Conservation (phyloP, 2,329 filamentous ascomycete genomes). For the Calonectria hongkongensis region DNA sequence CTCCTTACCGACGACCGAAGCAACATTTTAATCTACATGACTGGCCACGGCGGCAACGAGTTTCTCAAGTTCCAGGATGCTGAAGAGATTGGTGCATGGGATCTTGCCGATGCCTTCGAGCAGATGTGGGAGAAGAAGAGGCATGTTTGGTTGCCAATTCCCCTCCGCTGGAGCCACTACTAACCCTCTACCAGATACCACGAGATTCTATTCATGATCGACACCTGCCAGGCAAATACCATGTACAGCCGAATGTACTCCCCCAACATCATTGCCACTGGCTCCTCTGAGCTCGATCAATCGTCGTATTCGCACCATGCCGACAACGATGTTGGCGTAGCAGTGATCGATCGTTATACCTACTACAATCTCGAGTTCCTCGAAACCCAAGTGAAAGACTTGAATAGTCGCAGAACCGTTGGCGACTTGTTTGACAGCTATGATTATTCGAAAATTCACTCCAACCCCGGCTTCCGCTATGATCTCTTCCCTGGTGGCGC, state of each 20-base stretch:
- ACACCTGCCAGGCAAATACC: constrained; percentile 99
- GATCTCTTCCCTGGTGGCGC: constrained; percentile 95
- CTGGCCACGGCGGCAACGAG: constrained; percentile 96
- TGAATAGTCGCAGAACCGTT: constrained; percentile 90
- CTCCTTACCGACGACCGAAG: constrained; percentile 95
- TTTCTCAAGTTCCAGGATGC: constrained; percentile 99
- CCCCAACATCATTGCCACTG: constrained; percentile 97
- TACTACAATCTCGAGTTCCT: constrained; percentile 99
- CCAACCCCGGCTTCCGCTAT: constrained; percentile 92
- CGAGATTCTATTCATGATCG: constrained; percentile 99
- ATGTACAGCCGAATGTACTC: constrained; percentile 99
- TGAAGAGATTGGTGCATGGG: constrained; percentile 97
- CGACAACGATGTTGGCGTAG: constrained; percentile 97
- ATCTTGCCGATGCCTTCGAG: constrained; percentile 96
- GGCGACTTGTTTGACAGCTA: constrained; percentile 98
- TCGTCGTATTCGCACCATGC: constrained; percentile 98
- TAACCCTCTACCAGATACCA: constrained; percentile 79
- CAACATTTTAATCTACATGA: constrained; percentile 99
- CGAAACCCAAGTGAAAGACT: constrained; percentile 90
- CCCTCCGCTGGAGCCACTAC: neutral
- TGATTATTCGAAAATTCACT: constrained; percentile 95
- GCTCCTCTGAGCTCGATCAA: constrained; percentile 96
- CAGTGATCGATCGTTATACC: constrained; percentile 98
- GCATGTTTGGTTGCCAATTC: constrained; percentile 58
- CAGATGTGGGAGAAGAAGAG: constrained; percentile 99